Evolutionary conservation across 106 monocot species (phyloP).

Genomic region (Acorus calamus): DNA sequence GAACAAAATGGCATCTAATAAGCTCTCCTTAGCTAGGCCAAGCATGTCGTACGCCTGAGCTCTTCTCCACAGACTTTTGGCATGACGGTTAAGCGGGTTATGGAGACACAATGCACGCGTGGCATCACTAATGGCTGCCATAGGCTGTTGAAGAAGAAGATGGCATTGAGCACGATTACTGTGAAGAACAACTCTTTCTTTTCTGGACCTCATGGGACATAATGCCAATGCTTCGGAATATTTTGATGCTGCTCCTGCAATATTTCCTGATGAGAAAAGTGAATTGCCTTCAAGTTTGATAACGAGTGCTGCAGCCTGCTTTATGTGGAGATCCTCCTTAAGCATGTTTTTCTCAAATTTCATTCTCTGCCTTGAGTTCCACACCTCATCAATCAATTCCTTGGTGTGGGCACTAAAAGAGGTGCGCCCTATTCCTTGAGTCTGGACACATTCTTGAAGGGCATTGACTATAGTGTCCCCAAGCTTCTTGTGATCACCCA

Average conservation of each 20-base stretch:
- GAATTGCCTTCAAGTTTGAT: constrained; percentile 93
- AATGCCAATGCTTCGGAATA: constrained; percentile 86
- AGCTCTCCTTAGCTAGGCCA: constrained; percentile 72
- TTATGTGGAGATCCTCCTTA: constrained; percentile 85
- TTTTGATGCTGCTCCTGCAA: constrained; percentile 69
- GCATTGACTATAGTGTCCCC: constrained; percentile 50
- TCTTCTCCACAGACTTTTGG: constrained; percentile 60
- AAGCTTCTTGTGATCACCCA: constrained; percentile 69
- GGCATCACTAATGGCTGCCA: constrained; percentile 46
- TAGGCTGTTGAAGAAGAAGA: constrained; percentile 27
- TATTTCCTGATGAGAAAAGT: constrained; percentile 80
- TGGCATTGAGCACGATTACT: constrained; percentile 62
- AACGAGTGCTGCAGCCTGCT: constrained; percentile 76
- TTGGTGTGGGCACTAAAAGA: constrained; percentile 24
- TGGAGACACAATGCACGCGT: constrained; percentile 50
- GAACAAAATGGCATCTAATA: constrained; percentile 52
- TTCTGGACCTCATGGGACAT: constrained; percentile 58
- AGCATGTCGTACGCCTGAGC: constrained; percentile 72
- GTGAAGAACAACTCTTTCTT: constrained; percentile 36
- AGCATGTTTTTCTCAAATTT: constrained; percentile 72
- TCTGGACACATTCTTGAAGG: constrained; percentile 53
- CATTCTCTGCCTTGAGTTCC: constrained; percentile 46
- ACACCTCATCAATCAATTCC: constrained; percentile 52
- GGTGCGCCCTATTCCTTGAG: constrained; percentile 8
- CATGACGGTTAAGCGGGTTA: constrained; percentile 28